Evolutionary conservation across 805 yeast species (phyloP).

Genomic region (Brettanomyces bruxellensis): DNA sequence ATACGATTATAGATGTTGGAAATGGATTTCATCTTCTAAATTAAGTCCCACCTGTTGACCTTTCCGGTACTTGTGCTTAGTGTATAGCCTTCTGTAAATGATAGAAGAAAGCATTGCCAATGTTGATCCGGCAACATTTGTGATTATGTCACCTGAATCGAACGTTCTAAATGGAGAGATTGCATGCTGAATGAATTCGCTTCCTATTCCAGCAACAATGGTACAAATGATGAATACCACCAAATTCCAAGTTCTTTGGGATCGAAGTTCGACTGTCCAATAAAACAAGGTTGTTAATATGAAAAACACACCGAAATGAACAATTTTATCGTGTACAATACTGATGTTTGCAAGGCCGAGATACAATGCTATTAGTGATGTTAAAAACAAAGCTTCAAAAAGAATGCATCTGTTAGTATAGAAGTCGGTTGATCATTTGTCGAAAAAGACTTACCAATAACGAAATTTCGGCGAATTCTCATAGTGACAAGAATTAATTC

Average conservation of each 20-base stretch:
- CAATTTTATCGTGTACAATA: conserved; percentile 36
- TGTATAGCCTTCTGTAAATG: conserved; percentile 1
- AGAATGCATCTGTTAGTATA: no score
- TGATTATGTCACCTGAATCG: conserved; percentile 27
- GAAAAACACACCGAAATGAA: conserved; percentile 38
- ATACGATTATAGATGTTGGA: background rate
- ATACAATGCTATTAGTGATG: conserved; percentile 22
- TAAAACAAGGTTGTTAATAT: conserved; percentile 38
- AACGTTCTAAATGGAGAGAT: conserved; percentile 37
- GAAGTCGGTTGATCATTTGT: no score
- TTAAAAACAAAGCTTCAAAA: conserved; percentile 9
- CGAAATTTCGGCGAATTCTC: conserved; percentile 1
- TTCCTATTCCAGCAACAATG: conserved; percentile 33
- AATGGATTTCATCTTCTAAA: background rate
- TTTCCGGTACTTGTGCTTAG: conserved; percentile 3
- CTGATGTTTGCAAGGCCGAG: conserved; percentile 44
- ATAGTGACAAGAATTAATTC: background rate
- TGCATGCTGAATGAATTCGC: conserved; percentile 38
- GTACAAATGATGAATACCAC: conserved; percentile 33
- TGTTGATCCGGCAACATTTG: conserved; percentile 20
- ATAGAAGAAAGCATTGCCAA: conserved; percentile 16
- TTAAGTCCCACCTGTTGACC: conserved; percentile 3
- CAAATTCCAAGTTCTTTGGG: conserved; percentile 23
- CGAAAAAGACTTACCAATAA: no score
- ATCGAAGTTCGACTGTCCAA: conserved; percentile 32